Evolutionary conservation across 2,329 filamentous ascomycete species (phyloP), one percentile per base, ranked within the genome.

Genomic region (Amesomyces nigricolor): DNA sequence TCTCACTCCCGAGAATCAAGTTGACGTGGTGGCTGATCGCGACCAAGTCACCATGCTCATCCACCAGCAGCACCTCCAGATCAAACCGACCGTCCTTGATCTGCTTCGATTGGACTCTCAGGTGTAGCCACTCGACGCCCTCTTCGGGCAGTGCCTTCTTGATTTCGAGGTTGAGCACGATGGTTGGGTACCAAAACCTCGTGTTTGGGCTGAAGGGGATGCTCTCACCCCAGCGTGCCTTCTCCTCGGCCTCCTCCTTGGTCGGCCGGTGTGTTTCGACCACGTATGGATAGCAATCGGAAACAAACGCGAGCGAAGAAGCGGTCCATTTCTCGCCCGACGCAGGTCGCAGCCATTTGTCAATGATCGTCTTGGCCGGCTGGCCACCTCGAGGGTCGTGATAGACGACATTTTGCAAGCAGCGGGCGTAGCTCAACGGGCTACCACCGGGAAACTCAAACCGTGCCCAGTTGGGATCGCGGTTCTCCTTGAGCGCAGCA

Each of bases 41-140:
- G 29, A 91, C 78, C 39, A 90, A 63, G 45, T 88, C 83, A 0
- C 83, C 83, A 1, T 70, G 65, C 37, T 77, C 77, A 70, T 91
- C 86, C 67, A 85, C 69, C 2, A 91, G 72, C 29, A 84, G 71
- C 19, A 92, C 76, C 61, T 92, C 87, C 45, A 91, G 65, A 72
- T 95, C 89, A 66, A 88, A 85, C 56, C 86, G 75, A 1, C 89
- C 89, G 60, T 89, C 84, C 61, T 76, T 78, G 42, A 91, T 80
- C 68, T 77, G 73, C 70, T 89, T 91, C 4, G 83, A 76, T 53
- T 79, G 76, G 11, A 85, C 76, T 32, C 87, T 76, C 40, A 84
- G 74, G 63, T 85, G 85, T 51, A 95, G 66, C 84, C 87, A 94
- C 67, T 89, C 83, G 1, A 82, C 81, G 0, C 89, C 88, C 9